Evolutionary conservation across 495 filamentous ascomycete genomes (phyloP), one percentile per base, ranked within the genome.

Genomic region (Xylaria telfairii): DNA sequence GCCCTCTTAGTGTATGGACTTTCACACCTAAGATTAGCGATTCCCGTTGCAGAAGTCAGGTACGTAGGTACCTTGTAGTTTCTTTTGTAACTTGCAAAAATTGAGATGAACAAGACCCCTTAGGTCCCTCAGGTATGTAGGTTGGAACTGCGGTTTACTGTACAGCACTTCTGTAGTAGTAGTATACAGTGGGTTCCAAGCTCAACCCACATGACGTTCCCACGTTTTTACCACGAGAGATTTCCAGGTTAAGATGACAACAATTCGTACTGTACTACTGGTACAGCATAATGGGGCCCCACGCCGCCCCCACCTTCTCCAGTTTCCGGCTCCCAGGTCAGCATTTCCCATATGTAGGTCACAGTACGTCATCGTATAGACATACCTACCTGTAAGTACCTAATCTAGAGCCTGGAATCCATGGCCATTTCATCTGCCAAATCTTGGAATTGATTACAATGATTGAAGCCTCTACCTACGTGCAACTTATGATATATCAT

Each of bases 261-360:
- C 26, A 54, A 30, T 30, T 54, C 51, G 47, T 26, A n/a, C n/a
- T n/a, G n/a, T n/a, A n/a, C n/a, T n/a, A n/a, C n/a, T n/a, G n/a
- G n/a, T n/a, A 51, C 51, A 30, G 51, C 51, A 59, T 39, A 39
- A 59, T 2, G 56, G 46, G 32, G 56, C 56, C 56, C 56, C 56
- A 59, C 56, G 26, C 17, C 3, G 0, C 30, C 56, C 54, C 56
- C 37, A 30, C 30, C 37, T 59, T 59, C 56, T 59, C 56, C 56
- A 59, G 54, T 37, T 54, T 21, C 56, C 56, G 19, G 56, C 56
- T 59, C 37, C 56, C 56, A 59, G 56, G 56, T 59, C 56, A 59
- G 56, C 30, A 37, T 32, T 59, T 59, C 54, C 54, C 54, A 13
- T 59, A 37, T 34, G 37, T 59, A 37, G 56, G 30, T 59, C 6